phyloP scores from a whole-genome alignment of 371 early-diverging fungal genomes.

The Batrachochytrium dendrobatidis region DNA sequence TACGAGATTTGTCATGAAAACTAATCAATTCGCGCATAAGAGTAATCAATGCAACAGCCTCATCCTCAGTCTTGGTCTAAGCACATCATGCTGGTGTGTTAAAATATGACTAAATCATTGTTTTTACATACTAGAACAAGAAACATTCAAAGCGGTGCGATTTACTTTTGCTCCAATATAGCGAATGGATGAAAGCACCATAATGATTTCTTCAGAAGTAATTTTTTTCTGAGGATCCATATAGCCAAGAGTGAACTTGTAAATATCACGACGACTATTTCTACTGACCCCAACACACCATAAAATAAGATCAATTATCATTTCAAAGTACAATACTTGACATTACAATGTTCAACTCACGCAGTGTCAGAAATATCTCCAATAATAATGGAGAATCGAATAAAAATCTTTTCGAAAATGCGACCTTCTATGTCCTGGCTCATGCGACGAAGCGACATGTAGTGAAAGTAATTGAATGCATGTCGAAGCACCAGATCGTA shows the following conservation, averaged over 20 bases:
- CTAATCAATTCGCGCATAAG: conserved; percentile 23
- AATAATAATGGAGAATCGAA: conserved; percentile 29
- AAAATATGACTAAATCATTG: neutral
- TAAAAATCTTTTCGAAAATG: conserved; percentile 30
- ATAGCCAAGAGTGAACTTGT: conserved; percentile 1
- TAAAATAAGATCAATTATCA: neutral
- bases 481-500: conserved; percentile 24
- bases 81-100: neutral
- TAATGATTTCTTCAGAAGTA: conserved; percentile 31
- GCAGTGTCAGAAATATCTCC: conserved; percentile 30
- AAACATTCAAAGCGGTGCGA: neutral
- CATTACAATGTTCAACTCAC: conserved; percentile 10
- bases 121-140: neutral
- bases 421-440: conserved; percentile 23
- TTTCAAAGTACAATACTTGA: neutral
- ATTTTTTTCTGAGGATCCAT: conserved; percentile 23
- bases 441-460: neutral
- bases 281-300: too few relatives aligned
- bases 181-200: conserved; percentile 26
- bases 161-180: conserved; percentile 27
- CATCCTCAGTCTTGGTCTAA: conserved; percentile 18
- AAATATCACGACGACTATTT: conserved; percentile 4
- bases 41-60: conserved; percentile 17
- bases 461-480: conserved; percentile 17
- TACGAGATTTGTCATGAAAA: conserved; percentile 27